These are phyloP conservation scores for Pseudopyricularia javanii DNA, from an alignment of 2,329 filamentous ascomycete genomes.

Conservation along the genomic window DNA sequence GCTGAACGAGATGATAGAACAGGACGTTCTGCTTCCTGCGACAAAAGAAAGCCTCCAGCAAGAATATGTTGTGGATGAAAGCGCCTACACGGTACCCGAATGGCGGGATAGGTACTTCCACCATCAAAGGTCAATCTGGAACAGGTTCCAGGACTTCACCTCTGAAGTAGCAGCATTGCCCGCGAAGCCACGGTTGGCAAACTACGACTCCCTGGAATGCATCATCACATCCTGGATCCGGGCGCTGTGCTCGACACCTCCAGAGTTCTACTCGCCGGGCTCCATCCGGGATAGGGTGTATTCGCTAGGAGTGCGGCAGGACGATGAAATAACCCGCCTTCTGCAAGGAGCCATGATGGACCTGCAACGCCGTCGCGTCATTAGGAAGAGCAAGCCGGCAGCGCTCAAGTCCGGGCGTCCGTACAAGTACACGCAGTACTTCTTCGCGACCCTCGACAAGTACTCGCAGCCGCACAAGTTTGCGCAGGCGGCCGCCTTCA, in stretches of 20 bases:
- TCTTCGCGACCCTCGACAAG: slow-evolving; percentile 44
- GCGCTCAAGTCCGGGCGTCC: slow-evolving; percentile 44
- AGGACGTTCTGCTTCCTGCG: slow-evolving; percentile 34
- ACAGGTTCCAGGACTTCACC: slow-evolving; percentile 41
- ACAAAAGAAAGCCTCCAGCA: slow-evolving; percentile 30
- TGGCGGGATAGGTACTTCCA: slow-evolving; percentile 49
- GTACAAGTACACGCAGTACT: slow-evolving; percentile 50
- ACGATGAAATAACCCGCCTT: slow-evolving; percentile 22
- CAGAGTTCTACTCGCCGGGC: slow-evolving; percentile 32
- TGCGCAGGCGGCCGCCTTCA: slow-evolving; percentile 45
- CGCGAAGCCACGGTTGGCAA: background rate
- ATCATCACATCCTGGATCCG: slow-evolving; percentile 44
- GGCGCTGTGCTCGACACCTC: slow-evolving; percentile 41
- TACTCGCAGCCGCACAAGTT: slow-evolving; percentile 41
- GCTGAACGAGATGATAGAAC: slow-evolving; percentile 33
- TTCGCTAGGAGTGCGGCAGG: slow-evolving; percentile 26
- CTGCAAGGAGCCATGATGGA: slow-evolving; percentile 35
- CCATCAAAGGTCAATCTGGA: slow-evolving; percentile 38
- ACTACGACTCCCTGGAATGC: slow-evolving; percentile 8
- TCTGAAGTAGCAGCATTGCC: slow-evolving; percentile 30
- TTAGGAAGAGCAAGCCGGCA: slow-evolving; percentile 47
- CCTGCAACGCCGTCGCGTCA: slow-evolving; percentile 38
- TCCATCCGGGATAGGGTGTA: slow-evolving; percentile 38
- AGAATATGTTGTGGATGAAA: slow-evolving; percentile 23
- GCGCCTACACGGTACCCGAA: slow-evolving; percentile 19